phyloP scores from a whole-genome alignment of 345 rosid genomes.

The Bruguiera sexangula region DNA sequence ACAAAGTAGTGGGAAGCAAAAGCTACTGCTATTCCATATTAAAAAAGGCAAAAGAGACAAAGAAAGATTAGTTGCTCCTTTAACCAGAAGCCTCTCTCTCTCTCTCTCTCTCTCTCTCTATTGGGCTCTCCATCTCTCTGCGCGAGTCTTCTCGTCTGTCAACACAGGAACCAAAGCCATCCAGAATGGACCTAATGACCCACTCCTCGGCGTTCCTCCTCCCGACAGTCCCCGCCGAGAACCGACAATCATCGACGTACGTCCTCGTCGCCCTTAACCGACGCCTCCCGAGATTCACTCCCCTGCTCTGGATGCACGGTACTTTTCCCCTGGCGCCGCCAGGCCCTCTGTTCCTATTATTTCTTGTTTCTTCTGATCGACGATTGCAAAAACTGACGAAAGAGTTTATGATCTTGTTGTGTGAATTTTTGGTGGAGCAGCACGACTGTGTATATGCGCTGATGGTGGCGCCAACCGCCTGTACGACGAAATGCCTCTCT shows the following conservation, averaged over 20 bases:
- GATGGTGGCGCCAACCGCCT: slow-evolving; percentile 99
- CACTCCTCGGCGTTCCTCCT: slow-evolving; percentile 81
- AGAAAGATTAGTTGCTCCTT: too few relatives aligned
- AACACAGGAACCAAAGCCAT: too few relatives aligned
- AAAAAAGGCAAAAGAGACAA: too few relatives aligned
- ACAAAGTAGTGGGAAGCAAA: too few relatives aligned
- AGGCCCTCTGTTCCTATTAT: neutral
- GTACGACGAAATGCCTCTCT: slow-evolving; percentile 76
- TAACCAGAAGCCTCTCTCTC: too few relatives aligned
- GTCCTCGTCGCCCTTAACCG: slow-evolving; percentile 78
- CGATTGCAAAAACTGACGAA: too few relatives aligned
- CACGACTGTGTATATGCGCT: slow-evolving; percentile 75
- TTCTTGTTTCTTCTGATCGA: neutral
- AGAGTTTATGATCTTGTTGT: neutral
- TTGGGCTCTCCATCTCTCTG: too few relatives aligned
- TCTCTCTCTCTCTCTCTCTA: too few relatives aligned
- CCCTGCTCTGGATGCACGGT: slow-evolving; percentile 88
- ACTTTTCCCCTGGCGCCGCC: slow-evolving; percentile 3
- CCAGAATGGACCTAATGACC: slow-evolving; percentile 54
- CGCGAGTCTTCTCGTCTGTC: too few relatives aligned
- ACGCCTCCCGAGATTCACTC: slow-evolving; percentile 64
- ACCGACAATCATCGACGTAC: slow-evolving; percentile 34
- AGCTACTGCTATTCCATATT: too few relatives aligned
- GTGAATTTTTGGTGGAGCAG: slow-evolving; percentile 49
- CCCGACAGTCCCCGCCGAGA: slow-evolving; percentile 36